Percentiles rank a stretch among this genome's conserved stretches.
Conservation (phyloP, 345 rosid genomes). For the Sisymbrium irio region DNA sequence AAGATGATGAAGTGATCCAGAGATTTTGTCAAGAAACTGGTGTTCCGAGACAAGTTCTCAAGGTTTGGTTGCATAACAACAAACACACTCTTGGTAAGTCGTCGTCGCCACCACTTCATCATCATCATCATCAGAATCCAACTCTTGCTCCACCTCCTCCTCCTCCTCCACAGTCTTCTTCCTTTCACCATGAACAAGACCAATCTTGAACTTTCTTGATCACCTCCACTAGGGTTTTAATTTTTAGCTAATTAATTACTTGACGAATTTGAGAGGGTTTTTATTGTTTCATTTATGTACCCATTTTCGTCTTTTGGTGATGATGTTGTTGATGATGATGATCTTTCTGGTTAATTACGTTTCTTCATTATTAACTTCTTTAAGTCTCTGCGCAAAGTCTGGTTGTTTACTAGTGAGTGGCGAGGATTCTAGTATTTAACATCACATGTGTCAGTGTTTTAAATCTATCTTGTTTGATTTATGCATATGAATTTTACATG, state of each 20-base stretch:
- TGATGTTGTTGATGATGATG: constrained; percentile 6
- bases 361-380: constrained; percentile 3
- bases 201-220: constrained; percentile 32
- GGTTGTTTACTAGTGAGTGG: background rate
- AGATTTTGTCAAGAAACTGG: constrained; percentile 67
- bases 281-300: constrained; percentile 33
- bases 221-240: constrained; percentile 29
- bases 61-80: constrained; percentile 92
- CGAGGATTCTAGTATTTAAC: background rate
- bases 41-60: constrained; percentile 66
- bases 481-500: constrained; percentile 2
- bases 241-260: constrained; percentile 23
- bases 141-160: background rate
- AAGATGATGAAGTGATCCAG: constrained; percentile 65
- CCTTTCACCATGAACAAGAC: constrained; percentile 37
- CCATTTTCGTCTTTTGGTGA: constrained; percentile 16
- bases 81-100: constrained; percentile 83
- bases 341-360: constrained; percentile 16
- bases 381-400: background rate
- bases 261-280: constrained; percentile 5
- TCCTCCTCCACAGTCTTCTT: constrained; percentile 22
- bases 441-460: constrained; percentile 28
- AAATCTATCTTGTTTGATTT: background rate
- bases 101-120: constrained; percentile 11
- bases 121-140: constrained; percentile 18